Evolutionary conservation across 2,329 filamentous ascomycete species (phyloP), one percentile per base, ranked within the genome.

Genomic region (Pezicula carpinea): DNA sequence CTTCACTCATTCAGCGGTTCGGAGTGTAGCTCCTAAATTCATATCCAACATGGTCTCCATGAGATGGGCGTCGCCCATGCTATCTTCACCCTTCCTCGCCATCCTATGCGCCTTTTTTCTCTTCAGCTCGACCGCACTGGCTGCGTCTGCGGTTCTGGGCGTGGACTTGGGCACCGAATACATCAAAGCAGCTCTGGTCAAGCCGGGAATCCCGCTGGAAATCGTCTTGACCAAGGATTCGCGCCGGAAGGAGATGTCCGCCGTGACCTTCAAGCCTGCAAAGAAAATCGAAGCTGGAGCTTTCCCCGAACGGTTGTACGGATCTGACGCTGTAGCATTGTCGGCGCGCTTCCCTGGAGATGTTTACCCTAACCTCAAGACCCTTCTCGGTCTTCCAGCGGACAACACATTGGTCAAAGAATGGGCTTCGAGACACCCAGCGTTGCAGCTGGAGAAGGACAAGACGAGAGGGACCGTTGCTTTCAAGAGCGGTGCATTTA

Each of bases 161-260:
- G 80, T 99, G 60, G 93, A 99, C 69, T 77, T 99, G 46, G 93
- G 93, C 57, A 96, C 93, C 47, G 89, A 96, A 67, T 96, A 95
- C 71, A 87, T 99, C 72, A 99, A 97, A 74, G 92, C 92, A 22
- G 84, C 88, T 13, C 80, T 99, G 35, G 92, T 99, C 52, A 97
- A 97, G 72, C 93, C 93, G 2, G 93, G 93, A 51, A 92, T 95
- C 44, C 93, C 93, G 10, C 88, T 99, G 64, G 93, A 99, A 58
- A 97, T 99, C 56, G 92, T 99, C 66, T 79, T 96, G 47, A 96
- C 91, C 23, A 99, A 97, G 67, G 93, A 99, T 71, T 96, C 93
- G 23, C 88, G 95, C 68, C 86, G 93, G 63, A 99, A 99, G 75
- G 93, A 99, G 67, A 80, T 80, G 19, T 89, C 91, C 2, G 91